phyloP scores from a whole-genome alignment of 768 basidiomycete genomes.

The Tephrocybe rancida region DNA sequence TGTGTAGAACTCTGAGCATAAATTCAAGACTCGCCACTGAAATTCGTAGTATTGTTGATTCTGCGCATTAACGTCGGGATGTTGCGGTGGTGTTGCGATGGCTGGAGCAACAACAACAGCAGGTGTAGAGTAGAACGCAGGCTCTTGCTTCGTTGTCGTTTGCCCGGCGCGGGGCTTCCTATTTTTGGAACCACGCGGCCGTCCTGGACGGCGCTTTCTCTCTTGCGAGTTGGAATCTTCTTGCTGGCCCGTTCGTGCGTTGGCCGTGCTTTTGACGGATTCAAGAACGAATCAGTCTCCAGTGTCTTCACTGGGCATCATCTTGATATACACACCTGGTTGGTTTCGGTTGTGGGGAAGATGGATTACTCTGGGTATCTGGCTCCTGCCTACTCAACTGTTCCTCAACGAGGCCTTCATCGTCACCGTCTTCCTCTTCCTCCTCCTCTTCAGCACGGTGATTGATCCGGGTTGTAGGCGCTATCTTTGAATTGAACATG shows the following conservation, averaged over 20 bases:
- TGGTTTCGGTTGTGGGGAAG: conserved; percentile 37
- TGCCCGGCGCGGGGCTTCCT: conserved; percentile 46
- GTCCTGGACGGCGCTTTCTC: conserved; percentile 76
- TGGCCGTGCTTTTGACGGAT: conserved; percentile 21
- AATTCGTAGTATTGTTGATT: conserved; percentile 86
- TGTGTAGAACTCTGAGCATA: conserved; percentile 85
- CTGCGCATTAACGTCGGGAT: conserved; percentile 56
- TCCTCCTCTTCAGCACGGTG: conserved; percentile 54
- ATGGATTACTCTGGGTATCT: conserved; percentile 38
- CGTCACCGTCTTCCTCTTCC: conserved; percentile 71
- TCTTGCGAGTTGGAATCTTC: conserved; percentile 30
- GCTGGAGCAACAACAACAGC: too few relatives aligned
- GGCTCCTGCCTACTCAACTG: conserved; percentile 56
- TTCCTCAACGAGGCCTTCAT: conserved; percentile 73
- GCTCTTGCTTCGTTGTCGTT: conserved; percentile 34
- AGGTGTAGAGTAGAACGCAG: conserved; percentile 45
- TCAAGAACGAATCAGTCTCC: conserved; percentile 12
- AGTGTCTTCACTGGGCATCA: not conserved
- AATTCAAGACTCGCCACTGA: conserved; percentile 81
- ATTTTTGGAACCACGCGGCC: conserved; percentile 81
- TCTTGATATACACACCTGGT: conserved; percentile 26
- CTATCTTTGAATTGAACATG: conserved; percentile 24
- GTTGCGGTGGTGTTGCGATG: conserved; percentile 36
- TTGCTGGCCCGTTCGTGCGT: conserved; percentile 27
- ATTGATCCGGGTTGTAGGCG: conserved; percentile 7